A percentile compares a stretch with the other conserved stretches of the same genome.
These are phyloP conservation scores for Populus euphratica DNA, from an alignment of 345 rosid genomes.

Conservation along the genomic window DNA sequence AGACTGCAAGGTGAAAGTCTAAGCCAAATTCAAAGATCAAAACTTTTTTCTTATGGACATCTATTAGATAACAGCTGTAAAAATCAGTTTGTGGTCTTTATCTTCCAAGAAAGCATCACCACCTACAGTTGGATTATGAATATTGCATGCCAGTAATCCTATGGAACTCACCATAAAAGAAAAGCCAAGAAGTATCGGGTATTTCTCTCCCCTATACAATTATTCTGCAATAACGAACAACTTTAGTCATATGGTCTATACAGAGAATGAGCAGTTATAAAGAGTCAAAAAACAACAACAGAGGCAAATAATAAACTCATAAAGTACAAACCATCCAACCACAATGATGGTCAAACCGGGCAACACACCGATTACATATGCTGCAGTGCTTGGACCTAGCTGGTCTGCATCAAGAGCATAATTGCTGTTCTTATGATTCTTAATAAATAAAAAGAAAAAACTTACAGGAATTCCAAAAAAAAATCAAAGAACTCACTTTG, in stretches of 20 bases:
- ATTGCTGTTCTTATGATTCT: neutral
- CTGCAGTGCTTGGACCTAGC: slow-evolving; percentile 97
- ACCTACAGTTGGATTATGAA: neutral
- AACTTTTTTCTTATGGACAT: neutral
- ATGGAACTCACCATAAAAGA: slow-evolving; percentile 77
- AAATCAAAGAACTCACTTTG: slow-evolving; percentile 52
- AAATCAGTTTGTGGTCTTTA: neutral
- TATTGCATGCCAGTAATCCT: neutral
- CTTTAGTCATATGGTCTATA: slow-evolving; percentile 2
- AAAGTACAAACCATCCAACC: slow-evolving; percentile 83
- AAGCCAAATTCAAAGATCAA: too few relatives aligned
- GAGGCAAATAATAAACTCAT: neutral
- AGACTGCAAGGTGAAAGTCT: neutral
- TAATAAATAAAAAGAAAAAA: neutral
- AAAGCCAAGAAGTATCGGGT: slow-evolving; percentile 84
- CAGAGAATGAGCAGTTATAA: neutral
- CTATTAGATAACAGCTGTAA: neutral
- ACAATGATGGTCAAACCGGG: slow-evolving; percentile 96
- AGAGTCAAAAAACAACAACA: neutral
- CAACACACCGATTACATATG: slow-evolving; percentile 85
- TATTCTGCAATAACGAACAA: slow-evolving; percentile 55
- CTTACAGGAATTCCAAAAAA: neutral
- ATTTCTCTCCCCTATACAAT: slow-evolving; percentile 91
- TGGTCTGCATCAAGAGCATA: slow-evolving; percentile 52
- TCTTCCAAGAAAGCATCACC: neutral